Percentiles rank a stretch among this genome's conserved stretches.
phyloP scores from a whole-genome alignment of 306 rosid genomes.

The Prunus campanulata region DNA sequence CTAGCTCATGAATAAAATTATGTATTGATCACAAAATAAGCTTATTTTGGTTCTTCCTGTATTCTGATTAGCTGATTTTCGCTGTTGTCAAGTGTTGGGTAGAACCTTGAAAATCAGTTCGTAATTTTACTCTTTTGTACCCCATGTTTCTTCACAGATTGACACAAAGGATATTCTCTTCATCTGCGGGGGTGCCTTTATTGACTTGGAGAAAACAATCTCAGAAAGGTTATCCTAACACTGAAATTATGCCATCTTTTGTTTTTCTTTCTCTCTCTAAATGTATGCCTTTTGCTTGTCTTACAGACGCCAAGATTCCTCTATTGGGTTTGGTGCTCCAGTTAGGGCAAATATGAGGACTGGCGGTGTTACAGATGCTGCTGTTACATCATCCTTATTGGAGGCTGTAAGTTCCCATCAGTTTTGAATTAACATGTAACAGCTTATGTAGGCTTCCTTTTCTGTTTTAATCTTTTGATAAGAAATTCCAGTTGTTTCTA shows the following conservation, averaged over 20 bases:
- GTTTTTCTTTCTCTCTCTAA: neutral
- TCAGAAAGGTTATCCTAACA: slow-evolving; percentile 76
- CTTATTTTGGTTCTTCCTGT: neutral
- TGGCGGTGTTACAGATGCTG: slow-evolving; percentile 78
- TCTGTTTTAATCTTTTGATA: neutral
- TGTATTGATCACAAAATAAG: slow-evolving; percentile 8
- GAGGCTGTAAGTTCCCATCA: slow-evolving; percentile 61
- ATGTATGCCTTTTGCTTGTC: slow-evolving; percentile 15
- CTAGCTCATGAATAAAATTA: neutral
- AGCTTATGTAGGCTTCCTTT: slow-evolving; percentile 10
- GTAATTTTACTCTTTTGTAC: slow-evolving; percentile 8
- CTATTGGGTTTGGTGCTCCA: slow-evolving; percentile 97
- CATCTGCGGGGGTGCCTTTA: slow-evolving; percentile 95
- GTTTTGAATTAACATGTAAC: slow-evolving; percentile 21
- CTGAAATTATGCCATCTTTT: slow-evolving; percentile 14
- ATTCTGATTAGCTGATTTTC: slow-evolving; percentile 13
- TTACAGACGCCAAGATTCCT: slow-evolving; percentile 87
- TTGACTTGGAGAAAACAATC: slow-evolving; percentile 95
- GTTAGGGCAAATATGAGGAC: slow-evolving; percentile 88
- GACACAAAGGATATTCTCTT: slow-evolving; percentile 98
- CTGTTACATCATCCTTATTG: slow-evolving; percentile 76
- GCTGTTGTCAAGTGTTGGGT: neutral
- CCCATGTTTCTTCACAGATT: slow-evolving; percentile 51
- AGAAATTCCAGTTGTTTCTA: slow-evolving; percentile 12
- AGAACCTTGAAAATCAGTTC: slow-evolving; percentile 4